A percentile compares a stretch with the other conserved stretches of the same genome.
Evolutionary conservation across 345 rosid species (phyloP).

Genomic region (Cardiospermum halicacabum): DNA sequence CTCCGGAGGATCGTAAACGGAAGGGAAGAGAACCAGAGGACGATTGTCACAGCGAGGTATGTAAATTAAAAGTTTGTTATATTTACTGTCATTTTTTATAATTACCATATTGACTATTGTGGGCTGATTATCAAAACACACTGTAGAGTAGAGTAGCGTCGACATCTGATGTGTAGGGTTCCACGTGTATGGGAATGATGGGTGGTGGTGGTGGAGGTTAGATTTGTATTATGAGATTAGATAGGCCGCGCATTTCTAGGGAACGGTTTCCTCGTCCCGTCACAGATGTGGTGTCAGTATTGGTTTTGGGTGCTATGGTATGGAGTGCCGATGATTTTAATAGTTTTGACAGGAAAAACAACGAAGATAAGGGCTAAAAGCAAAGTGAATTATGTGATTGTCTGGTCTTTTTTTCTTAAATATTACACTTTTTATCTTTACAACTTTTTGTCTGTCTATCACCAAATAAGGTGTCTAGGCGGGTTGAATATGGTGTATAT

Average conservation of each 20-base stretch:
- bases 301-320: background rate
- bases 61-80: slow-evolving; percentile 21
- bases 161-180: too few species aligned
- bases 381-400: background rate
- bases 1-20: slow-evolving; percentile 58
- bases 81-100: background rate
- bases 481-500: too few species aligned
- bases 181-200: too few species aligned
- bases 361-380: background rate
- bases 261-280: slow-evolving; percentile 16
- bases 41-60: slow-evolving; percentile 68
- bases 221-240: background rate
- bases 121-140: too few species aligned
- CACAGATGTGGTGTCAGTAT: background rate
- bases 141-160: too few species aligned
- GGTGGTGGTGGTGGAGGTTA: slow-evolving; percentile 6
- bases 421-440: background rate
- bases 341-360: background rate
- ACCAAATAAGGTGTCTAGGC: too few species aligned
- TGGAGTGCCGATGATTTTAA: background rate
- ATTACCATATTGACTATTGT: slow-evolving; percentile 12
- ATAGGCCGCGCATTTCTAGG: slow-evolving; percentile 24
- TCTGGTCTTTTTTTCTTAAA: background rate
- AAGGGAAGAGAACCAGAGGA: slow-evolving; percentile 58
- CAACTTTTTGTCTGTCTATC: background rate